These are phyloP conservation scores for Colletotrichum kahawae DNA, from an alignment of 2,329 filamentous ascomycete genomes.

Conservation along the genomic window DNA sequence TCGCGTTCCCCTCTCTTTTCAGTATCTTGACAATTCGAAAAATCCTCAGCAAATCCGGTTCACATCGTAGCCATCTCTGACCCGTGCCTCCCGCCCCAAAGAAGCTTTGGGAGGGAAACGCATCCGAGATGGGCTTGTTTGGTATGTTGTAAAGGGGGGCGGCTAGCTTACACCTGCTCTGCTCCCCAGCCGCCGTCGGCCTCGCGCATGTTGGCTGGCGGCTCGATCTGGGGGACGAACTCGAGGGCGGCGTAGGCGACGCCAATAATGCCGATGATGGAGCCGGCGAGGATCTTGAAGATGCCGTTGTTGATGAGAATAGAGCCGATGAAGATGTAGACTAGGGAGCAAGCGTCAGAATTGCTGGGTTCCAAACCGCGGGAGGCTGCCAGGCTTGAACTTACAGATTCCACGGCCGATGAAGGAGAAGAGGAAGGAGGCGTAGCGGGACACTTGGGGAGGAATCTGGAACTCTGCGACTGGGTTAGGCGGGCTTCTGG, in stretches of 20 bases:
- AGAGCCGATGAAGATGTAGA: slow-evolving; percentile 95
- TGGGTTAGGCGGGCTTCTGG: background rate
- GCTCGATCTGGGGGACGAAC: slow-evolving; percentile 80
- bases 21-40: slow-evolving; percentile 21
- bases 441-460: slow-evolving; percentile 89
- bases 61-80: slow-evolving; percentile 5
- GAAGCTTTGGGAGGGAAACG: background rate
- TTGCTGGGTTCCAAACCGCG: background rate
- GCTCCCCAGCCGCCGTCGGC: slow-evolving; percentile 78
- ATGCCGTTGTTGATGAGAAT: slow-evolving; percentile 75
- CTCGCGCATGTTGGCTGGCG: slow-evolving; percentile 82
- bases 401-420: slow-evolving; percentile 92
- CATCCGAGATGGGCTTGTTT: slow-evolving; percentile 9
- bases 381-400: slow-evolving; percentile 41
- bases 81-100: background rate
- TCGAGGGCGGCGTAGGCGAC: slow-evolving; percentile 78
- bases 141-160: slow-evolving; percentile 18
- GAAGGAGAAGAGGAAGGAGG: slow-evolving; percentile 98
- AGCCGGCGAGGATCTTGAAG: slow-evolving; percentile 77
- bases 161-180: slow-evolving; percentile 68
- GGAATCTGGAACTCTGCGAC: slow-evolving; percentile 87
- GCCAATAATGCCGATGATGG: slow-evolving; percentile 78
- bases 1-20: slow-evolving; percentile 13
- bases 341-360: slow-evolving; percentile 47
- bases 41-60: slow-evolving; percentile 21